Evolutionary conservation across 2,329 filamentous ascomycete species (phyloP).

Genomic region (Capronia epimyces): DNA sequence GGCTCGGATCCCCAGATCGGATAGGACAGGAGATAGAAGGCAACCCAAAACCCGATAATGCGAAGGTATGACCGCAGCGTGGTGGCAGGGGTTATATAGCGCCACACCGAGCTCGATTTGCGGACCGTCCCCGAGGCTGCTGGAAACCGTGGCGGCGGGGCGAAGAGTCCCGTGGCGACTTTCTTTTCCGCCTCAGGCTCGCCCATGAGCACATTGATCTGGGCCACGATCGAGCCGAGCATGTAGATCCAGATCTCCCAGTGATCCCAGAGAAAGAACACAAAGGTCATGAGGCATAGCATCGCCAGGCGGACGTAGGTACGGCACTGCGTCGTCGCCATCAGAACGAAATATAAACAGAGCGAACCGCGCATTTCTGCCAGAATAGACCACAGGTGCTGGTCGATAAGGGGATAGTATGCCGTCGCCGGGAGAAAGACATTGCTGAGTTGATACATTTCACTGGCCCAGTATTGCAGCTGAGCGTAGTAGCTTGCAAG

Average conservation of each 20-base stretch:
- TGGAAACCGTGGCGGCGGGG: background rate
- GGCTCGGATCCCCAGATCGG: background rate
- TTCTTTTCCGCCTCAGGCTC: background rate
- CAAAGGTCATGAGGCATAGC: background rate
- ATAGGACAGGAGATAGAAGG: conserved; percentile 4
- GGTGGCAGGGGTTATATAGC: background rate
- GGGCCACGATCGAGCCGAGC: conserved; percentile 4
- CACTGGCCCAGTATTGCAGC: conserved; percentile 3
- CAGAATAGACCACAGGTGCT: conserved; percentile 8
- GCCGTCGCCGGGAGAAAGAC: background rate
- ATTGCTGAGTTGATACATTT: conserved; percentile 3
- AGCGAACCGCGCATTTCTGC: conserved; percentile 6
- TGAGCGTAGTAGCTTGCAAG: conserved; percentile 3
- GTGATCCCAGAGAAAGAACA: background rate
- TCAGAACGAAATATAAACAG: conserved; percentile 3
- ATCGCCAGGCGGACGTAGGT: background rate
- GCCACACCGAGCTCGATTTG: background rate
- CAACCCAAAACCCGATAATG: background rate
- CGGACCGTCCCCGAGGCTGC: background rate
- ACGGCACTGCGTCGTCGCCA: conserved; percentile 1
- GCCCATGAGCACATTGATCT: conserved; percentile 2
- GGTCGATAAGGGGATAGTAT: conserved; percentile 3
- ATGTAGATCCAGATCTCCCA: conserved; percentile 5
- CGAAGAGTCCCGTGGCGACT: background rate
- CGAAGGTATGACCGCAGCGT: background rate